Conservation (phyloP, 306 rosid genomes). For the Adenanthera pavonina region DNA sequence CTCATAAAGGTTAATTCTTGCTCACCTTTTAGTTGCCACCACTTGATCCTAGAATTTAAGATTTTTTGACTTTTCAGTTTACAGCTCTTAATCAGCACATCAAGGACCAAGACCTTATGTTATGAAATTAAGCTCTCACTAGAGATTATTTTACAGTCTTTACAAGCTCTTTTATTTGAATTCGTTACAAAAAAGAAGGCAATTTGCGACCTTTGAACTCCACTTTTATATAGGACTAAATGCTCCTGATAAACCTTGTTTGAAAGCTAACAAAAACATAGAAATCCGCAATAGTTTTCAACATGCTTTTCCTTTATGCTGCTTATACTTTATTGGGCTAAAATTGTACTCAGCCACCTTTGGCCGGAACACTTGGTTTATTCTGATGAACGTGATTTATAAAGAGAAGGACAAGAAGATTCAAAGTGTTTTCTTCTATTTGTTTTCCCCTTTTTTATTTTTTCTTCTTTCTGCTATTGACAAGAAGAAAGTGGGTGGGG, state of each 20-base stretch:
- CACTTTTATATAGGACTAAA: too few species aligned
- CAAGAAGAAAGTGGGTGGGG: constrained; percentile 19
- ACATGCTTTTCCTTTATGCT: not conserved
- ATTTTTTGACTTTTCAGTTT: too few species aligned
- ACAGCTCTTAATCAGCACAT: too few species aligned
- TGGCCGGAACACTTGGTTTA: constrained; percentile 10
- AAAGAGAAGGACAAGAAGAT: constrained; percentile 28
- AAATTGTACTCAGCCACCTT: constrained; percentile 10
- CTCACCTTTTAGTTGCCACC: too few species aligned
- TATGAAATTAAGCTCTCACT: too few species aligned
- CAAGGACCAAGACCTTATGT: too few species aligned
- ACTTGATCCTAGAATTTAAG: too few species aligned
- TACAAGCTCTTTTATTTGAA: too few species aligned
- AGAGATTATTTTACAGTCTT: too few species aligned
- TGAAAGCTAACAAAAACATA: constrained; percentile 25
- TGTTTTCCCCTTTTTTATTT: not conserved
- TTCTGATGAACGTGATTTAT: constrained; percentile 19
- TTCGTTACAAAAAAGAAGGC: too few species aligned
- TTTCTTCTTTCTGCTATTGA: constrained; percentile 21
- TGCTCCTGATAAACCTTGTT: constrained; percentile 17
- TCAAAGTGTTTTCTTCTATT: not conserved
- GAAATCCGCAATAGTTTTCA: not conserved
- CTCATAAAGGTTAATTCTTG: too few species aligned
- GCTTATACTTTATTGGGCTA: not conserved
- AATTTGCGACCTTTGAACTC: too few species aligned